Evolutionary conservation across 306 rosid genomes (phyloP), one percentile per base, ranked within the genome.

Genomic region (Quercus berberidifolia): DNA sequence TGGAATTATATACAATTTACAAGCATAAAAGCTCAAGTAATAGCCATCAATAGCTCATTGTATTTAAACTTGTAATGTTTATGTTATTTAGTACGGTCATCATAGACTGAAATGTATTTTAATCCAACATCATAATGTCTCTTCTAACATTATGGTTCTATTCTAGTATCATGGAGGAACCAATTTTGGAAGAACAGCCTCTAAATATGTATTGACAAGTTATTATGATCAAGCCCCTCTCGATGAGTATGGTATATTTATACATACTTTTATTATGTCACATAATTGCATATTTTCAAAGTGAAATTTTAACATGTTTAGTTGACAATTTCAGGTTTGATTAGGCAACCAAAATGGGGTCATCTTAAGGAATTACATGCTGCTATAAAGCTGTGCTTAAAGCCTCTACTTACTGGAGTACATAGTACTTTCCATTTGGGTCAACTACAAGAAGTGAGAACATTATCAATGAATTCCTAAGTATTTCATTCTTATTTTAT

Each of bases 361-460:
- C 88, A 85, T 79, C 88, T 85, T 19, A 85, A 79, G 79, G 88
- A 85, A 15, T 59, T 85, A 58, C 88, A 85, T 31, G 84, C 88
- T 30, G 84, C 84, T 67, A 71, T 82, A 31, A 85, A 85, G 84
- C 25, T 85, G 19, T 82, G 85, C 76, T 13, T 52, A 9, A 72
- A 72, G 6, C 76, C 76, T 15, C 25, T 72, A 72, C 59, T 72
- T 52, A 15, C 43, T 26, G 76, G 76, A 72, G 63, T 13, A 28
- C 11, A 72, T 7, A 25, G 17, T 25, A 72, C 59, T 17, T 25
- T 72, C 6, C 43, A 26, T 17, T 43, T 72, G 57, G 76, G 43
- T 28, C 38, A 72, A 28, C 62, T 26, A 54, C 63, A 72, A 26
- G 35, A 52, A 54, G 76, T 72, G 33, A 72, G 76, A 2, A 18